Evolutionary conservation across 331 rosid species (phyloP), one percentile per base, ranked within the genome.

Genomic region (Stylosanthes scabra): DNA sequence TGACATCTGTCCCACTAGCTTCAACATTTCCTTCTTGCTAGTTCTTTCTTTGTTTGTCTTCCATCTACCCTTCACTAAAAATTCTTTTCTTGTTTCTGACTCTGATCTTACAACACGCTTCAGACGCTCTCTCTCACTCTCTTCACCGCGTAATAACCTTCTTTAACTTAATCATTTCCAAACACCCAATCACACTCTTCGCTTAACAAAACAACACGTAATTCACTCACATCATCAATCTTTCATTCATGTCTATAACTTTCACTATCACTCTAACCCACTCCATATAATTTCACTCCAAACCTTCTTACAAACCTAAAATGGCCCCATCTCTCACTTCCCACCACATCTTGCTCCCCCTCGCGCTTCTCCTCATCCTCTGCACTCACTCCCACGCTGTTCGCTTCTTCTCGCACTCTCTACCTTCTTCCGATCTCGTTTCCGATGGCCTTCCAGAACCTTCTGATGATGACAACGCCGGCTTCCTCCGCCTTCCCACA

Each of bases 381-480:
- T 82, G 81, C 71, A 63, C 70, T 63, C 88, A 83, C 40, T 1
- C 86, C 46, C 79, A 88, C 61, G 82, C 80, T 34, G 39, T 34
- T 9, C 92, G 97, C 46, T 42, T 42, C 3, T 60, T 13, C 55
- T 49, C 39, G 39, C 39, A 34, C 39, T 49, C 55, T 12, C 5
- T 6, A 11, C 14, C 55, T 12, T 52, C 58, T 9, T 52, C 11
- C 9, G 94, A 86, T 87, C 91, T 54, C 11, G 4, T 88, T 7
- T 93, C 98, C 7, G 94, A 89, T 78, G 94, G 92, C 8, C 69
- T 75, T 64, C 72, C n/a, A 12, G 34, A 27, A 9, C 66, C 8
- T 72, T 59, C 40, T 3, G 66, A 6, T 41, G 74, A 42, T 8
- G 9, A 7, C 10, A 2, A 59, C 14, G 25, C 4, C 3, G 15